Base-by-base conservation (phyloP, 257 asterid genomes). In the Echites panduratus region DNA sequence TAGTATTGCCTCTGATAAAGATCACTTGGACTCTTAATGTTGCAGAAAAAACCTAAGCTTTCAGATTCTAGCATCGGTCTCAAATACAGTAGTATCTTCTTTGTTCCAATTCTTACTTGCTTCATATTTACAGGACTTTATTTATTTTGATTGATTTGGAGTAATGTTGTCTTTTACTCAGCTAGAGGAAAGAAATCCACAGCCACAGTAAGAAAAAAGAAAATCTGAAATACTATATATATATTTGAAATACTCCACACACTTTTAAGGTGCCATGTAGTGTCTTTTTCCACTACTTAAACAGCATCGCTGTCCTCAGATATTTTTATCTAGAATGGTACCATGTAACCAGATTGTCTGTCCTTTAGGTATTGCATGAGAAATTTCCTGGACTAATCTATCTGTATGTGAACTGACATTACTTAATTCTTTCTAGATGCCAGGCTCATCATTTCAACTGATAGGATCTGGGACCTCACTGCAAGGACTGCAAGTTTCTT, bases 401-500 rank as follows among this genome's bases (percentile, higher is more conserved):
- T 35, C 66, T 38, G 54, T 35, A 50, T 27, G 74, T 26, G 32
- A 19, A 29, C 20, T 32, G 50, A 38, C 24, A 47, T 56, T 29
- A 3, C 2, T 61, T 29, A 44, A 41, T 62, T 7, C 41, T 62
- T 70, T 76, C 29, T 70, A 91, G 96, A 74, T 83, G 70, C 81
- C 82, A 40, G 82, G 82, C 40, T 61, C 89, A 11, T 71, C 93
- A 24, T 79, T 83, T 80, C 76, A 89, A 40, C 79, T 85, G 45
- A 77, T 71, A 78, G 98, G 93, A 75, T 79, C 83, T 75, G 84
- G 86, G 65, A 74, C 77, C 62, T 54, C 85, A 35, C 97, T 82
- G 72, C 70, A 87, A 72, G 90, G 84, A 32, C 73, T 70, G 77
- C 93, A 81, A 73, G 84, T 77, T 52, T 70, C 95, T 70, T 77